Evolutionary conservation across 2,329 filamentous ascomycete genomes (phyloP).

Genomic region (Dactylellina leptospora): DNA sequence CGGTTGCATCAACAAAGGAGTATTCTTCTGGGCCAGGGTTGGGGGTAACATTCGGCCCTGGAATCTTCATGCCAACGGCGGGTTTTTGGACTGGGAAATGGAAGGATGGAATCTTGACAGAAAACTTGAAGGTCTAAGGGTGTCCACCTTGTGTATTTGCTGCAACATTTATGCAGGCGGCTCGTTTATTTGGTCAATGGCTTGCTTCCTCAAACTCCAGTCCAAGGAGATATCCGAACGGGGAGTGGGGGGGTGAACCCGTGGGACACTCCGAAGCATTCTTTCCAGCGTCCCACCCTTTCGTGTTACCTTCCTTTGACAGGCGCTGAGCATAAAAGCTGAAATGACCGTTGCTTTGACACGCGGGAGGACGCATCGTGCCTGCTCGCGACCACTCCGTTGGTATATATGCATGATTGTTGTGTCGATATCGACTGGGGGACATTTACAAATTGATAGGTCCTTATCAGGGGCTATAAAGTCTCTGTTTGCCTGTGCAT

Average conservation of each 20-base stretch:
- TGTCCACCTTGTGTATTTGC: conserved; percentile 32
- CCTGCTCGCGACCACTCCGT: conserved; percentile 20
- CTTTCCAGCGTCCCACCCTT: conserved; percentile 19
- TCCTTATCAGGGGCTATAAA: too few relatives aligned
- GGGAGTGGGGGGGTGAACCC: conserved; percentile 6
- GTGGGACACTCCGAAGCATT: conserved; percentile 16
- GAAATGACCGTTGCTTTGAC: conserved; percentile 17
- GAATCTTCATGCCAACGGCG: conserved; percentile 8
- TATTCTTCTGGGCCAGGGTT: conserved; percentile 17
- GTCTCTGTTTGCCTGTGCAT: not conserved
- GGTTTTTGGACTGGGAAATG: not conserved
- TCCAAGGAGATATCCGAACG: conserved; percentile 34
- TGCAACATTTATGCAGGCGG: conserved; percentile 14
- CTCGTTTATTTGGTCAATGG: conserved; percentile 19
- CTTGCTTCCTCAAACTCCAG: conserved; percentile 1
- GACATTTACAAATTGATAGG: too few relatives aligned
- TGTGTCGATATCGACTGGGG: too few relatives aligned
- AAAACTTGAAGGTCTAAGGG: not conserved
- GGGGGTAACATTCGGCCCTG: conserved; percentile 17
- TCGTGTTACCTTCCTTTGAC: conserved; percentile 31
- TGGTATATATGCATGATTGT: too few relatives aligned
- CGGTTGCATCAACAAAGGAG: conserved; percentile 13
- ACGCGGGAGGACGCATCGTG: conserved; percentile 3
- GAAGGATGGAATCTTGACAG: not conserved
- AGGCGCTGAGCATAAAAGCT: conserved; percentile 9